Conservation (phyloP, 495 filamentous ascomycete genomes). For the Penicillium argentinense region DNA sequence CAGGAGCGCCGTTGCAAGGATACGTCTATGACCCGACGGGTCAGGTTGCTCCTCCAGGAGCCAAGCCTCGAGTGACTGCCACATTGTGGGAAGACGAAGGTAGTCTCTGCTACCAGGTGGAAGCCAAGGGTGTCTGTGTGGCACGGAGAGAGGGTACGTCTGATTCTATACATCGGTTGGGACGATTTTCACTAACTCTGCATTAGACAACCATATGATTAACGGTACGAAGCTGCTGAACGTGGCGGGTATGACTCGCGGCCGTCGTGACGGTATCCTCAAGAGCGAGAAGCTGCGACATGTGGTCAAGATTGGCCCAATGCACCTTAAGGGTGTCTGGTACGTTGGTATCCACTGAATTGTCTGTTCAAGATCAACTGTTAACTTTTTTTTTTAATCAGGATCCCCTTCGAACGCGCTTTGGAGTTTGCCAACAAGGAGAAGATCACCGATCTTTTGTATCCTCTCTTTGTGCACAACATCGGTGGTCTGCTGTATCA, state of each 20-base stretch:
- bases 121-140: conserved; percentile 94
- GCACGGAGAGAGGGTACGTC: conserved; percentile 90
- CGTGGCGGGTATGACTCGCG: conserved; percentile 96
- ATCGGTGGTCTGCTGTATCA: conserved; percentile 94
- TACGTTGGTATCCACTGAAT: conserved; percentile 45
- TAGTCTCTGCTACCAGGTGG: conserved; percentile 96
- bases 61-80: conserved; percentile 96
- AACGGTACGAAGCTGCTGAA: conserved; percentile 97
- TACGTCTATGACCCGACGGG: conserved; percentile 77
- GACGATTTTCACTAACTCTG: conserved; percentile 4
- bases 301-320: conserved; percentile 98
- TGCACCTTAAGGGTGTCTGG: conserved; percentile 99
- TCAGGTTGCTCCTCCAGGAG: conserved; percentile 91
- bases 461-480: conserved; percentile 97
- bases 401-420: conserved; percentile 97
- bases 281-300: conserved; percentile 97
- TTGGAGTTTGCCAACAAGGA: conserved; percentile 99
- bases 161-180: neutral
- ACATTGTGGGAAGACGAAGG: conserved; percentile 99
- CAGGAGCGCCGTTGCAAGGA: conserved; percentile 53
- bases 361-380: neutral
- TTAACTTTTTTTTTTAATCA: conserved; percentile 31
- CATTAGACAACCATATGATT: conserved; percentile 95
- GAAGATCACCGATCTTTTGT: conserved; percentile 94
- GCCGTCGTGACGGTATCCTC: conserved; percentile 91